Evolutionary conservation across 2,329 filamentous ascomycete species (phyloP), one percentile per base, ranked within the genome.

Genomic region (Stagonosporopsis cucurbitacearum): DNA sequence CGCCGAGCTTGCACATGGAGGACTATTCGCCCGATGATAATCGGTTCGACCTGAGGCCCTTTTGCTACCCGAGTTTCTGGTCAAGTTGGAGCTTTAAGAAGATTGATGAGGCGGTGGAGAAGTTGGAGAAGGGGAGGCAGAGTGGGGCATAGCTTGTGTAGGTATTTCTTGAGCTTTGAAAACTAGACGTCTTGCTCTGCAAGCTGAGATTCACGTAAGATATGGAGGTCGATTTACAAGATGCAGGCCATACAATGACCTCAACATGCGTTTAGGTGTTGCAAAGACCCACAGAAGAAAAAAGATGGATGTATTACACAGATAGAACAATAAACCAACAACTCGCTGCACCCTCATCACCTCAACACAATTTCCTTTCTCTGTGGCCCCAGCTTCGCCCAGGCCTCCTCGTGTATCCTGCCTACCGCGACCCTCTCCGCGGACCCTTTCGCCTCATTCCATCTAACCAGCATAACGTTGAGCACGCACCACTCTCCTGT

Each of bases 11-110:
- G 43, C 70, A 73, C 37, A 65, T 74, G 80, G 60, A 75, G 81
- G 50, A 75, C 13, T 87, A 88, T 62, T 79, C 73, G 33, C 79
- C 80, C 0, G 83, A 86, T 39, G 84, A 86, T 50, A 87, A 88
- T 61, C 73, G 85, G 4, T 85, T 80, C 58, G 86, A 88, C 75
- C 49, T 75, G 3, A 50, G 70, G 17, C 68, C 69, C 2, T 71
- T 72, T 15, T 46, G 69, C 33, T 87, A 84, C 46, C 81, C 81
- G 17, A 52, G 63, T 2, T 71, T 75, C 22, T 75, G 65, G 36
- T 59, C 67, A 20, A 62, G 60, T 17, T 77, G 73, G 70, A 66
- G 63, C 28, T 78, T 71, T 45, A 77, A 74, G 64, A 74, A 70
- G 61, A 76, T 77, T 36, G 72, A 75, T 32, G 67, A 74, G 58